Evolutionary conservation across 164 flowering plant genomes (phyloP).

Genomic region (grape (Vitis vinifera)): ASM3070453v1 NC_081817.1:21646001-21646500

Average conservation of each 20-base stretch:
- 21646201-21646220: conserved; percentile 12
- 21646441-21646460: neutral
- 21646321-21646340: too few relatives aligned
- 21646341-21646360: too few relatives aligned
- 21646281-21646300: conserved; percentile 14
- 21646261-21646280: conserved; percentile 96
- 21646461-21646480: too few relatives aligned
- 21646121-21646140: conserved; percentile 93
- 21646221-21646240: conserved; percentile 87
- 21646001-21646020: conserved; percentile 75
- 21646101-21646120: conserved; percentile 98
- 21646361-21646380: neutral
- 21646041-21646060: conserved; percentile 97
- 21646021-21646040: conserved; percentile 99
- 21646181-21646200: neutral
- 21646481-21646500: too few relatives aligned
- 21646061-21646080: conserved; percentile 91
- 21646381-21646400: neutral
- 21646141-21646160: conserved; percentile 12
- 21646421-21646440: neutral
- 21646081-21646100: conserved; percentile 99
- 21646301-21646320: neutral
- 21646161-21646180: neutral
- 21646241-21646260: conserved; percentile 92
- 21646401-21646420: neutral